Evolutionary conservation across 805 yeast genomes (phyloP).

Genomic region (Lipomyces orientalis): DNA sequence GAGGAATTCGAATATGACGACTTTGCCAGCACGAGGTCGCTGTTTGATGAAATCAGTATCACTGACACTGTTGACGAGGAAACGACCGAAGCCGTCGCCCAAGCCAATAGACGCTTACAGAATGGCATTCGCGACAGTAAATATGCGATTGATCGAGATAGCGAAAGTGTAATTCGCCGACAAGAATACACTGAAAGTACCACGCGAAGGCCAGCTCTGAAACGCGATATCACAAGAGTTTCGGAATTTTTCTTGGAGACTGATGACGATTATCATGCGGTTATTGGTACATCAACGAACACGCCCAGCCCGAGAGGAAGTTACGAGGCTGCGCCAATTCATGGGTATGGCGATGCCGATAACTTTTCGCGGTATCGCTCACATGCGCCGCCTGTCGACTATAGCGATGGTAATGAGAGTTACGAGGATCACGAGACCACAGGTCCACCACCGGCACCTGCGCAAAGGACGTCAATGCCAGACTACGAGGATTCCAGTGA

Average conservation of each 20-base stretch:
- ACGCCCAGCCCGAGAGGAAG: neutral
- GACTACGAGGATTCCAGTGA: neutral
- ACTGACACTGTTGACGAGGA: constrained; percentile 1
- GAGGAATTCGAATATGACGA: constrained; percentile 14
- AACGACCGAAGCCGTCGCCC: constrained; percentile 1
- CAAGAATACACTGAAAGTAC: neutral
- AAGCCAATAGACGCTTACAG: neutral
- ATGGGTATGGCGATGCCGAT: neutral
- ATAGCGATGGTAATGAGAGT: neutral
- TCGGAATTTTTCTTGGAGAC: neutral
- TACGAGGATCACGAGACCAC: neutral
- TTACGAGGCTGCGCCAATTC: neutral
- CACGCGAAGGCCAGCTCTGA: neutral
- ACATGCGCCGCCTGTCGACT: neutral
- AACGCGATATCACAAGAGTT: neutral
- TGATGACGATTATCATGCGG: neutral
- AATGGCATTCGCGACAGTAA: constrained; percentile 1
- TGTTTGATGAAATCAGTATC: neutral
- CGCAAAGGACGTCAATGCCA: neutral
- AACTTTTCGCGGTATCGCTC: neutral
- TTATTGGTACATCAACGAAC: neutral
- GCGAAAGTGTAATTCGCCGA: neutral
- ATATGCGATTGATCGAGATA: neutral
- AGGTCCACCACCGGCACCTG: neutral
- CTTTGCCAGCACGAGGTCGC: neutral